phyloP scores from a whole-genome alignment of 2,329 filamentous ascomycete genomes.

The Alternaria triticina region DNA sequence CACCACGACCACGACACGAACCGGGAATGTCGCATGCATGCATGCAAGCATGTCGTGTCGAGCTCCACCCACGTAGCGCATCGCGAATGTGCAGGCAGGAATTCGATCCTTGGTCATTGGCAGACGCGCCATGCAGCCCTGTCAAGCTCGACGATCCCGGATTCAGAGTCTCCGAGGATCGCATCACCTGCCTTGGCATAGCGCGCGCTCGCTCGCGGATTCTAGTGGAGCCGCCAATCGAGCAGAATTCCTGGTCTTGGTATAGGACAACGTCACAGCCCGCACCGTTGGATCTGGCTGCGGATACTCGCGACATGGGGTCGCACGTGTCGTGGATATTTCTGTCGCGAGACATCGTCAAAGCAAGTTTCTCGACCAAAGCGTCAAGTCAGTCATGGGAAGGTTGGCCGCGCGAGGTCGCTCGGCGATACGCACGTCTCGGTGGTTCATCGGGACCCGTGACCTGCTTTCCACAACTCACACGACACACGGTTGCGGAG shows the following conservation, averaged over 20 bases:
- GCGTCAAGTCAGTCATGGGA: neutral
- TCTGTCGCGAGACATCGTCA: neutral
- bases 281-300: conserved; percentile 5
- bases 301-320: conserved; percentile 1
- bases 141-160: conserved; percentile 19
- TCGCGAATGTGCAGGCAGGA: neutral
- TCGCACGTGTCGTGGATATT: neutral
- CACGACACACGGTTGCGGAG: conserved; percentile 1
- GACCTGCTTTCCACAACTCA: neutral
- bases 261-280: conserved; percentile 3
- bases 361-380: neutral
- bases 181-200: conserved; percentile 20
- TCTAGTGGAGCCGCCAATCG: conserved; percentile 7
- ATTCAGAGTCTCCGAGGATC: conserved; percentile 22
- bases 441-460: conserved; percentile 3
- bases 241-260: conserved; percentile 11
- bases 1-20: conserved; percentile 5
- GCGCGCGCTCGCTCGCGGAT: conserved; percentile 3
- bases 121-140: conserved; percentile 6
- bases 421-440: neutral
- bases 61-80: conserved; percentile 3
- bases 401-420: neutral
- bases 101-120: conserved; percentile 11
- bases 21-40: neutral
- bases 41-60: neutral